A percentile compares a stretch with the other conserved stretches of the same genome.
phyloP scores from a whole-genome alignment of 768 basidiomycete species.

The Kwoniella botswanensis region DNA sequence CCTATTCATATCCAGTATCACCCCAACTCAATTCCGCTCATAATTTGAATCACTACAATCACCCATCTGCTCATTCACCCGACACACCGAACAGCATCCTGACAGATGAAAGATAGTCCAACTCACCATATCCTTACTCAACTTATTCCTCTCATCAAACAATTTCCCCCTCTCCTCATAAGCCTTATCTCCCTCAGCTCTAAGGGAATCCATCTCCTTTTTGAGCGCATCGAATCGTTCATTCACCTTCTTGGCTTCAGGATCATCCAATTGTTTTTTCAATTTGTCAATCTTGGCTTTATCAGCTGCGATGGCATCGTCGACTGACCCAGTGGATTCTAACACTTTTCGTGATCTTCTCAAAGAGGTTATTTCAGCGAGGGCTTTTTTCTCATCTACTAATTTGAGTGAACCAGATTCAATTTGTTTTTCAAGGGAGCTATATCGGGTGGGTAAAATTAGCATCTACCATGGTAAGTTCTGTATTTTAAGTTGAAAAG shows the following conservation, averaged over 20 bases:
- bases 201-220: conserved; percentile 81
- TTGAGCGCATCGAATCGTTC: conserved; percentile 82
- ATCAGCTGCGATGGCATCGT: conserved; percentile 80
- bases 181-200: conserved; percentile 82
- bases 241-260: conserved; percentile 77
- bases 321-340: conserved; percentile 78
- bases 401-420: conserved; percentile 91
- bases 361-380: conserved; percentile 80
- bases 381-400: conserved; percentile 91
- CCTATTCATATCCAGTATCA: too few relatives aligned
- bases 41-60: neutral
- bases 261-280: conserved; percentile 84
- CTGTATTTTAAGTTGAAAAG: too few relatives aligned
- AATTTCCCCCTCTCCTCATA: conserved; percentile 80
- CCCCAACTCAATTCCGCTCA: neutral
- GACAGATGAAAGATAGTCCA: neutral
- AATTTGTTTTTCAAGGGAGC: conserved; percentile 83
- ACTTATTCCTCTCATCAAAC: conserved; percentile 79
- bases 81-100: too few relatives aligned
- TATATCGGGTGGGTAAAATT: conserved; percentile 50
- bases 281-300: conserved; percentile 75
- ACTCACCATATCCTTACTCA: conserved; percentile 64
- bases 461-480: neutral
- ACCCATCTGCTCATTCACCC: neutral
- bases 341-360: conserved; percentile 75